Conservation (phyloP, 441 rosid genomes). For the Erodium chrysanthum region DNA sequence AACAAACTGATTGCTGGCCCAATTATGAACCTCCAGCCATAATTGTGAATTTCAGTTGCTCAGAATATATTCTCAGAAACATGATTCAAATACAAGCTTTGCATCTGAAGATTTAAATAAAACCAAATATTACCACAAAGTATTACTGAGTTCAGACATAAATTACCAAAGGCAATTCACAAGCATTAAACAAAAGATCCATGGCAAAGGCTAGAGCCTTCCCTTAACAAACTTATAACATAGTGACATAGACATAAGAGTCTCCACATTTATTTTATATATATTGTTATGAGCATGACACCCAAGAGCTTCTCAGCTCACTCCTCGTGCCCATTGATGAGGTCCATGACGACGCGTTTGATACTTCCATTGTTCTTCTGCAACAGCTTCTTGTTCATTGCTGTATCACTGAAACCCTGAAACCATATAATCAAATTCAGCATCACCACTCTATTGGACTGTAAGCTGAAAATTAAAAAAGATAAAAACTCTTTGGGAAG, state of each 20-base stretch:
- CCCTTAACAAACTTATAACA: not conserved
- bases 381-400: slow-evolving; percentile 69
- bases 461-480: not conserved
- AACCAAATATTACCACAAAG: too few relatives aligned
- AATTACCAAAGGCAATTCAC: too few relatives aligned
- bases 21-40: not conserved
- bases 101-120: too few relatives aligned
- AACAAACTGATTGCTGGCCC: not conserved
- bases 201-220: not conserved
- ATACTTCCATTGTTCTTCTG: slow-evolving; percentile 94
- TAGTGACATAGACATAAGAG: not conserved
- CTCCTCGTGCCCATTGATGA: slow-evolving; percentile 53
- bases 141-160: too few relatives aligned
- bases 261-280: not conserved
- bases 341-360: slow-evolving; percentile 86
- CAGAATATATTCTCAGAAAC: not conserved
- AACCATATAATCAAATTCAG: not conserved
- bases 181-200: not conserved
- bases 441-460: not conserved
- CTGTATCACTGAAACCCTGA: slow-evolving; percentile 72
- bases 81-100: not conserved
- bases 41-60: not conserved
- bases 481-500: not conserved
- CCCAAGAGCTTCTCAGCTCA: slow-evolving; percentile 16
- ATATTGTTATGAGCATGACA: too few relatives aligned